Conservation (phyloP, 179 eudicot species). For the Camellia oleifera region DNA sequence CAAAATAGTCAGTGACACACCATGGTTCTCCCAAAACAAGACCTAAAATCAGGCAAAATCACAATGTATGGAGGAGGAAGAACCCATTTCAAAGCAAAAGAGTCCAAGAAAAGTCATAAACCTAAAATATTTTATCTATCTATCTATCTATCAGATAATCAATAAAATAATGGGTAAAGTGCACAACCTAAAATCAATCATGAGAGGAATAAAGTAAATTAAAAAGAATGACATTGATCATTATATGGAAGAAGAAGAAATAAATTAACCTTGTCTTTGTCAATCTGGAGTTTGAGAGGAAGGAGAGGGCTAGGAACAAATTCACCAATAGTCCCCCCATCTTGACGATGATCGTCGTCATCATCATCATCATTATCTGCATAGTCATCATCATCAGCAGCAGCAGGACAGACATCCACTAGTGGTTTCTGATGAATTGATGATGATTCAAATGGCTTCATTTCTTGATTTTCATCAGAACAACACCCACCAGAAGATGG, state of each 20-base stretch:
- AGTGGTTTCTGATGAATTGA: neutral
- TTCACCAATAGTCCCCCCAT: slow-evolving; percentile 25
- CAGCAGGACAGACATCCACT: neutral
- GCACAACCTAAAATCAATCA: neutral
- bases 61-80: neutral
- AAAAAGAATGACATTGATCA: neutral
- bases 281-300: slow-evolving; percentile 62
- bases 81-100: neutral
- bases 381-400: slow-evolving; percentile 14
- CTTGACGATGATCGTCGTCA: slow-evolving; percentile 10
- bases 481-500: slow-evolving; percentile 18
- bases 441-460: neutral
- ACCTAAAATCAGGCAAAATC: neutral
- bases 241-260: neutral
- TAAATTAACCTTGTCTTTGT: slow-evolving; percentile 55
- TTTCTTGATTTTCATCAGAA: slow-evolving; percentile 6
- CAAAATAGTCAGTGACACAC: neutral
- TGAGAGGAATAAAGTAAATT: too few relatives aligned
- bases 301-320: slow-evolving; percentile 69
- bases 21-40: neutral
- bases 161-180: neutral
- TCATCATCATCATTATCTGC: slow-evolving; percentile 1
- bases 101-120: neutral
- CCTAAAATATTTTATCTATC: neutral
- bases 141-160: neutral